phyloP scores from a whole-genome alignment of 495 filamentous ascomycete species.

The Lophiotrema nucula region DNA sequence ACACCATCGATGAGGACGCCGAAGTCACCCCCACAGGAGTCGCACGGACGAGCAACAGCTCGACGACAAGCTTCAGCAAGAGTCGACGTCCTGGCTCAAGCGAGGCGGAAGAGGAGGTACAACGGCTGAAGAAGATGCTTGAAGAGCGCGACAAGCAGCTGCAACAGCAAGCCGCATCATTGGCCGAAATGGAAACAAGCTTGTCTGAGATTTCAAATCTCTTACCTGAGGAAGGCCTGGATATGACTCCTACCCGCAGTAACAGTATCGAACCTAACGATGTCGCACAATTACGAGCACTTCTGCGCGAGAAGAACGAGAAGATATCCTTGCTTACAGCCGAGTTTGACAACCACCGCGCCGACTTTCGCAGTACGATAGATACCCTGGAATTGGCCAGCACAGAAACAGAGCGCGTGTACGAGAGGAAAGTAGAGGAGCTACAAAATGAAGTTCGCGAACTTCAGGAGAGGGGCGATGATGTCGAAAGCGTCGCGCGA shows the following conservation, averaged over 20 bases:
- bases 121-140: conserved; percentile 64
- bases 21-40: conserved; percentile 59
- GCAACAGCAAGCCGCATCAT: conserved; percentile 74
- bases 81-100: conserved; percentile 53
- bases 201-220: conserved; percentile 71
- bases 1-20: conserved; percentile 39
- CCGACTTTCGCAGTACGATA: conserved; percentile 94
- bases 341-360: conserved; percentile 93
- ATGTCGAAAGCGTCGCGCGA: conserved; percentile 83
- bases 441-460: conserved; percentile 82
- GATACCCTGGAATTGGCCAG: conserved; percentile 95
- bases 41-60: conserved; percentile 51
- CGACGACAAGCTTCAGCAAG: conserved; percentile 44
- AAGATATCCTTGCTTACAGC: conserved; percentile 87
- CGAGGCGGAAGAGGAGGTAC: conserved; percentile 63
- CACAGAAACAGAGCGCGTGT: conserved; percentile 95
- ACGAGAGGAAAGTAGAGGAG: conserved; percentile 88
- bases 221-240: conserved; percentile 42
- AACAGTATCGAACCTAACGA: conserved; percentile 74
- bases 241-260: conserved; percentile 12
- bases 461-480: conserved; percentile 74
- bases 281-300: conserved; percentile 68
- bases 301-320: conserved; percentile 93
- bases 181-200: conserved; percentile 82
- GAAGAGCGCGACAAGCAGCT: conserved; percentile 83